Evolutionary conservation across 2,329 filamentous ascomycete species (phyloP).

Genomic region (Rhexocercosporidium sp.): DNA sequence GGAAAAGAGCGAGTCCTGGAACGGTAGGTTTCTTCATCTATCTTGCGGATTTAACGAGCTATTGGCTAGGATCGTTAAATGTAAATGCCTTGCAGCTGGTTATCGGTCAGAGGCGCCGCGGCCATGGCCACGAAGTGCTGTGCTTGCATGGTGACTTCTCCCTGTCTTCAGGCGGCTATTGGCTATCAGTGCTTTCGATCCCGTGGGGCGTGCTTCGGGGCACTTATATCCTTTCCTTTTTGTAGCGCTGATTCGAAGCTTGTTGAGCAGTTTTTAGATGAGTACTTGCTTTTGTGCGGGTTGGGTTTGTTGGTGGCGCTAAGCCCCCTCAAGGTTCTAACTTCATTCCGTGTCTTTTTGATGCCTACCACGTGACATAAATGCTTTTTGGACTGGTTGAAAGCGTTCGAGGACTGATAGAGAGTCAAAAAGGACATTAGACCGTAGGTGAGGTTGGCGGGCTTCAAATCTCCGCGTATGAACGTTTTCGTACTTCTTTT

Average conservation of each 20-base stretch:
- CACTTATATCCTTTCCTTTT: background rate
- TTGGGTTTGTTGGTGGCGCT: background rate
- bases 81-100: background rate
- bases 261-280: constrained; percentile 2
- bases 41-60: background rate
- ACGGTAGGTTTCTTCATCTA: background rate
- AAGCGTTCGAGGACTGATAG: background rate
- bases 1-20: background rate
- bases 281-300: background rate
- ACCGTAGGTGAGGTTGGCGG: background rate
- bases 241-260: constrained; percentile 5
- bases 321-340: background rate
- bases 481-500: background rate
- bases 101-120: background rate
- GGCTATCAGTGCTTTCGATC: background rate
- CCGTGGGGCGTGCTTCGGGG: background rate
- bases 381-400: background rate
- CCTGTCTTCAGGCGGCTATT: constrained; percentile 1
- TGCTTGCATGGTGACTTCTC: background rate
- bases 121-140: constrained; percentile 3
- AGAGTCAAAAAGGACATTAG: background rate
- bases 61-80: background rate
- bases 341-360: too few species aligned
- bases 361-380: background rate
- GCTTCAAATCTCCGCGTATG: background rate